phyloP scores from a whole-genome alignment of 1,139 yeast genomes.

The Candida smagusa region DNA sequence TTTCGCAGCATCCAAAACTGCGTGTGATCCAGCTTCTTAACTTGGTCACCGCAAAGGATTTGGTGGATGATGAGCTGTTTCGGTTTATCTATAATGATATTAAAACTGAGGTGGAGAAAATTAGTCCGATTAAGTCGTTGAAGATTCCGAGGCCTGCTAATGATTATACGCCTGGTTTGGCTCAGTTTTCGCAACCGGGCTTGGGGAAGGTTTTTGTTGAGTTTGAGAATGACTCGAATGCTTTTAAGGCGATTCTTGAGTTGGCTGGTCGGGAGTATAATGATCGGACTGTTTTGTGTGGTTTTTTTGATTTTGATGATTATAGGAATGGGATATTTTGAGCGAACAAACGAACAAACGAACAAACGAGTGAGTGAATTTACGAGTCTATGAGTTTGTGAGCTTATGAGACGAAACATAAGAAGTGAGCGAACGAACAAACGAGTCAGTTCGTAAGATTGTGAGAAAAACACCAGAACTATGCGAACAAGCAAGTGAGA shows the following conservation, averaged over 20 bases:
- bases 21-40: constrained; percentile 66
- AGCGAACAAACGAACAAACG: neutral
- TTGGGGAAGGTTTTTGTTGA: constrained; percentile 73
- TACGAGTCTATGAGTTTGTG: too few relatives aligned
- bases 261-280: constrained; percentile 68
- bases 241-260: constrained; percentile 57
- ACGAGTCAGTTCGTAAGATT: too few relatives aligned
- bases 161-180: constrained; percentile 42
- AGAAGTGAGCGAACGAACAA: too few relatives aligned
- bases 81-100: constrained; percentile 55
- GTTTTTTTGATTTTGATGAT: constrained; percentile 60
- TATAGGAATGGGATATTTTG: constrained; percentile 32
- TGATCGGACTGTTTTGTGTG: constrained; percentile 67
- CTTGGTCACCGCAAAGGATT: constrained; percentile 61
- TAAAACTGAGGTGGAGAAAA: constrained; percentile 44
- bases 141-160: constrained; percentile 66
- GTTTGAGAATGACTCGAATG: constrained; percentile 50
- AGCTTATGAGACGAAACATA: too few relatives aligned
- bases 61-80: constrained; percentile 49
- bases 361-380: too few relatives aligned
- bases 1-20: constrained; percentile 41
- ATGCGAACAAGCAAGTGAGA: too few relatives aligned
- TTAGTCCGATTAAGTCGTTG: constrained; percentile 53
- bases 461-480: too few relatives aligned
- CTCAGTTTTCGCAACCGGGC: constrained; percentile 51